phyloP scores from a whole-genome alignment of 139 green algal species.

The Zygnema cylindricum region DNA sequence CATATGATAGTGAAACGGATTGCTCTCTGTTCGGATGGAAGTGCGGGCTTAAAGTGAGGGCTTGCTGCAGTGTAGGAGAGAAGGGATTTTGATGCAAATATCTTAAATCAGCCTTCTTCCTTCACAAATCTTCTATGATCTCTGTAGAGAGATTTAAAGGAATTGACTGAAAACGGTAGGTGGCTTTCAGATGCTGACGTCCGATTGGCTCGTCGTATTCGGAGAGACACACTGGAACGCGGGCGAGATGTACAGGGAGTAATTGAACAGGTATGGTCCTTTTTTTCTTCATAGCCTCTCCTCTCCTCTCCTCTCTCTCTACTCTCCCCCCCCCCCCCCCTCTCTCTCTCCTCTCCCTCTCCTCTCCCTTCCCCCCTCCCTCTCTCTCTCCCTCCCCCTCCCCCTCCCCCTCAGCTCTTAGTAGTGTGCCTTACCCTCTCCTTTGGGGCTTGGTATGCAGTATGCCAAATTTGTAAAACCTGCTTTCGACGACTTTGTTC shows the following conservation, averaged over 20 bases:
- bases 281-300: too few species aligned
- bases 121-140: not conserved
- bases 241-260: slow-evolving; percentile 87
- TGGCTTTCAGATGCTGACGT: slow-evolving; percentile 86
- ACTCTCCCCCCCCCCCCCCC: too few species aligned
- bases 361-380: not conserved
- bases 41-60: too few species aligned
- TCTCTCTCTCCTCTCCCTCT: too few species aligned
- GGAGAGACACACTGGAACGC: slow-evolving; percentile 85
- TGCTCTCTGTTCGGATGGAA: too few species aligned
- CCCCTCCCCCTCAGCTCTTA: not conserved
- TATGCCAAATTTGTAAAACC: slow-evolving; percentile 79
- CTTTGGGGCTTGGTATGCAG: slow-evolving; percentile 12
- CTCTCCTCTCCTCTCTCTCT: too few species aligned
- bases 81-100: not conserved
- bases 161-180: not conserved
- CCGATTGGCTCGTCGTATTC: slow-evolving; percentile 88
- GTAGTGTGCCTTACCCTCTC: not conserved
- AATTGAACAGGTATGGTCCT: slow-evolving; percentile 84
- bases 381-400: not conserved
- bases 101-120: not conserved
- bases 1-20: too few species aligned
- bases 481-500: slow-evolving; percentile 89
- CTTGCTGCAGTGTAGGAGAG: not conserved
- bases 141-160: not conserved